Evolutionary conservation across 2,329 filamentous ascomycete genomes (phyloP).

Genomic region (Davidsoniella virescens): DNA sequence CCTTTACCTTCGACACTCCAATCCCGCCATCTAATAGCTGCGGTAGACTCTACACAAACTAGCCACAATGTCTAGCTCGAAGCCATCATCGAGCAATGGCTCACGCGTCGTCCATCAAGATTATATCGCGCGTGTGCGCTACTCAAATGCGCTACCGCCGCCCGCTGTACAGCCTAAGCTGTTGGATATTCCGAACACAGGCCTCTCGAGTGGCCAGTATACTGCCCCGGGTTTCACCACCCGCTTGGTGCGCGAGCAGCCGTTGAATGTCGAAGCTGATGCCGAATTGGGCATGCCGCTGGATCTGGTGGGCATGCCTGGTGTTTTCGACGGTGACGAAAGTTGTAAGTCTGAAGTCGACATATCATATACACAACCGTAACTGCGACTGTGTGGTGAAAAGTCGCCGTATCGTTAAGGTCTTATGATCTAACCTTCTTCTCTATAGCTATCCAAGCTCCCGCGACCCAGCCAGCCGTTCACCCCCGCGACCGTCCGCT

Average conservation of each 20-base stretch:
- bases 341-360: conserved; percentile 46
- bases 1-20: no score
- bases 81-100: conserved; percentile 18
- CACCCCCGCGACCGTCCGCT: conserved; percentile 76
- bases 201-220: conserved; percentile 72
- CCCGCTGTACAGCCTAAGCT: conserved; percentile 92
- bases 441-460: conserved; percentile 59
- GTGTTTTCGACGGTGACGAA: conserved; percentile 89
- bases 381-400: not conserved
- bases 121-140: conserved; percentile 90
- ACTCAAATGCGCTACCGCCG: conserved; percentile 87
- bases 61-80: conserved; percentile 9
- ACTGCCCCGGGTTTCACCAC: conserved; percentile 83
- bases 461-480: conserved; percentile 50
- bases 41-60: no score
- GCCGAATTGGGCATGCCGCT: conserved; percentile 96
- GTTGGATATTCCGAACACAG: conserved; percentile 89
- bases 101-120: conserved; percentile 69
- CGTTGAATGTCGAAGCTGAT: conserved; percentile 91
- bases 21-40: no score
- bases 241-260: conserved; percentile 75
- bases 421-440: conserved; percentile 1
- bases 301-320: conserved; percentile 85
- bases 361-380: no score
- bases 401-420: not conserved